phyloP scores from a whole-genome alignment of 768 basidiomycete genomes.

The Artomyces pyxidatus region DNA sequence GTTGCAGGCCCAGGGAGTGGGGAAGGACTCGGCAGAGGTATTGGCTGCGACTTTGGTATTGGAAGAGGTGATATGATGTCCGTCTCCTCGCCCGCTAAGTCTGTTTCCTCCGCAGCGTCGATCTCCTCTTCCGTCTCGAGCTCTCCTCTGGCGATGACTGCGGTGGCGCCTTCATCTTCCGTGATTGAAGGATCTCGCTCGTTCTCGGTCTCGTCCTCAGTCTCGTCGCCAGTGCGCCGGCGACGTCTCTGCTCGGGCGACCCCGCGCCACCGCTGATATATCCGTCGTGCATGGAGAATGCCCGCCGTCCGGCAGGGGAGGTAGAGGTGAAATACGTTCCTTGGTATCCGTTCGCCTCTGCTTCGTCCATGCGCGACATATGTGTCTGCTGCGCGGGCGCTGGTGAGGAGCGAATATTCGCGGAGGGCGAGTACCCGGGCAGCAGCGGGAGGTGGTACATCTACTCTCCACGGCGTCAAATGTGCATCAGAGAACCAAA shows the following conservation, averaged over 20 bases:
- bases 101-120: not conserved
- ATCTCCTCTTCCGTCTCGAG: not conserved
- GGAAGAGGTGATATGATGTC: not conserved
- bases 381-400: slow-evolving; percentile 43
- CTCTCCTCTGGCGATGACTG: too few species aligned
- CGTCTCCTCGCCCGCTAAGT: not conserved
- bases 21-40: not conserved
- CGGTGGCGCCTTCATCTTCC: not conserved
- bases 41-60: not conserved
- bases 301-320: slow-evolving; percentile 14
- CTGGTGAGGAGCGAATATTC: slow-evolving; percentile 78
- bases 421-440: slow-evolving; percentile 85
- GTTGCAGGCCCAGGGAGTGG: slow-evolving; percentile 18
- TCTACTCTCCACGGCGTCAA: slow-evolving; percentile 33
- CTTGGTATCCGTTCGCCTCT: slow-evolving; percentile 87
- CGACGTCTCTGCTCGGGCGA: not conserved
- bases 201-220: slow-evolving; percentile 1
- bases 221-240: not conserved
- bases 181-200: not conserved
- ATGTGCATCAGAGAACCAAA: not conserved
- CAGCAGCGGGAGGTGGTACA: slow-evolving; percentile 86
- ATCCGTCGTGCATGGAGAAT: slow-evolving; percentile 40
- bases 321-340: slow-evolving; percentile 60
- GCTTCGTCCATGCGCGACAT: slow-evolving; percentile 71
- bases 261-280: slow-evolving; percentile 32